Base-by-base conservation (phyloP, 2,329 filamentous ascomycete genomes). In the Cordyceps tenuipes region DNA sequence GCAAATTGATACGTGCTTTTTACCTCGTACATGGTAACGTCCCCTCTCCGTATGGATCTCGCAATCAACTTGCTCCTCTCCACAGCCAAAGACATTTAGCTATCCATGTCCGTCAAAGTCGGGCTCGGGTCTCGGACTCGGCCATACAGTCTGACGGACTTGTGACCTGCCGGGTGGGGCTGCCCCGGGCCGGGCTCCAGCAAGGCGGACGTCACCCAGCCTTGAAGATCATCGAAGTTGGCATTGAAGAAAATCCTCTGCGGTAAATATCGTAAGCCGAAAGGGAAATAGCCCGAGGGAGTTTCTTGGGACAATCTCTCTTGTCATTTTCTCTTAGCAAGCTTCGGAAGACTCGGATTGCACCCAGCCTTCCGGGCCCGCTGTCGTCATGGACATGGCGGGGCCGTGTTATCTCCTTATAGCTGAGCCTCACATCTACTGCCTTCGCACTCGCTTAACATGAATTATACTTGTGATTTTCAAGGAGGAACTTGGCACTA, bases 121-220 rank as follows among this genome's bases (percentile, higher is more conserved):
- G 46, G 34, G 50, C 36, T 58, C 56, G 56, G 56, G 31, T 36
- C 56, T 58, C 56, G 46, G 55, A 57, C 46, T 43, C 4, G 56
- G 29, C 43, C 23, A n/a, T 15, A 15, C 36, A 6, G 29, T 19
- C 23, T 31, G 21, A 15, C 36, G 3, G 51, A 23, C 23, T 15
- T 44, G 36, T 54, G 23, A n/a, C n/a, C n/a, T n/a, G n/a, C n/a
- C n/a, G 23, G 23, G 23, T 4, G 52, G 52, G 39, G 39, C 52
- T 9, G 36, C n/a, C 1, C 13, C 5, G 29, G 5, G 29, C 29
- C 29, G 29, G 29, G 29, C 29, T 29, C 7, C 29, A 29, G 29
- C 39, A 43, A n/a, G 39, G 15, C 39, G 12, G 46, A 55, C 39
- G 39, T 46, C 52, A 55, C 34, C 17, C 52, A 15, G 21, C 12